These are phyloP conservation scores for Chrysochromulina parva DNA, from an alignment of 78 protist genomes.

Conservation along the genomic window DNA sequence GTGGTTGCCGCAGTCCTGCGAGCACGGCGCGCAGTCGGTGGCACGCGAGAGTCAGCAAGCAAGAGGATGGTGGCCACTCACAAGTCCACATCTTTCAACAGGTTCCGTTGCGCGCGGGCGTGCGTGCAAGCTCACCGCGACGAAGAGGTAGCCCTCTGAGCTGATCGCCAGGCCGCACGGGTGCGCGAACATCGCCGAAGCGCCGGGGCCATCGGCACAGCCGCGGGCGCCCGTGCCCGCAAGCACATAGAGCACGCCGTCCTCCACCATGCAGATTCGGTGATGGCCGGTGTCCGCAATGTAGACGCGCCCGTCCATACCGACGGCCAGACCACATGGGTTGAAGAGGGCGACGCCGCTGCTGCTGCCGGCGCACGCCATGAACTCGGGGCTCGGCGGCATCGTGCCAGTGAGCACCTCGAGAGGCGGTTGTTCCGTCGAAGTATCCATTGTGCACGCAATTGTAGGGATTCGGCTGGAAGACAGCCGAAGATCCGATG, in stretches of 20 bases:
- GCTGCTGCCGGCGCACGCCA: not conserved
- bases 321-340: not conserved
- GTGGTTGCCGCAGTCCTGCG: not conserved
- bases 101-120: no score
- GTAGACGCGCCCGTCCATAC: not conserved
- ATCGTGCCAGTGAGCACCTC: not conserved
- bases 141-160: not conserved
- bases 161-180: not conserved
- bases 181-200: not conserved
- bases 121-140: not conserved
- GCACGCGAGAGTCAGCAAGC: no score
- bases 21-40: no score
- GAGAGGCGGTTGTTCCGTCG: no score
- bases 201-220: not conserved
- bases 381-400: not conserved
- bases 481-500: no score
- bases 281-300: not conserved
- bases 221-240: not conserved
- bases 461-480: no score
- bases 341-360: not conserved
- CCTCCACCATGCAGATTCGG: not conserved
- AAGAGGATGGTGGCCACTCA: no score
- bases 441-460: no score
- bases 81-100: no score
- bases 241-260: not conserved